Evolutionary conservation across 305 asterid genomes (phyloP).

Genomic region (Galium porrigens): DNA sequence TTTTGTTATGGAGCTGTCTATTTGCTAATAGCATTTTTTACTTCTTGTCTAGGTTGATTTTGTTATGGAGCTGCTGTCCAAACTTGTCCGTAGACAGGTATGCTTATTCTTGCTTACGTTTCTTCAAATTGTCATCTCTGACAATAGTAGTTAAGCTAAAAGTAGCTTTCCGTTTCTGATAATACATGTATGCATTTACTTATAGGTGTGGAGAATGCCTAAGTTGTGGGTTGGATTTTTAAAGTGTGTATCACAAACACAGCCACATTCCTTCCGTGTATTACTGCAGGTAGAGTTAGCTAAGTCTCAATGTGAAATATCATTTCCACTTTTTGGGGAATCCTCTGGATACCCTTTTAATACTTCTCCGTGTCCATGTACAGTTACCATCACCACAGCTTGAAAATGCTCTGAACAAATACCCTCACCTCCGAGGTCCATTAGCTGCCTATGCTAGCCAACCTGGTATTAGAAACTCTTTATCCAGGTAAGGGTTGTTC

Average conservation of each 20-base stretch:
- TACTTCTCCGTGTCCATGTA: constrained; percentile 19
- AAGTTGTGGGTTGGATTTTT: constrained; percentile 86
- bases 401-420: constrained; percentile 75
- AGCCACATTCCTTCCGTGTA: constrained; percentile 82
- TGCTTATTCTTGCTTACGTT: neutral
- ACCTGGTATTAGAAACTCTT: constrained; percentile 37
- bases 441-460: constrained; percentile 51
- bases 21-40: constrained; percentile 3
- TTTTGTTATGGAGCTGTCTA: too few species aligned
- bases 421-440: constrained; percentile 67
- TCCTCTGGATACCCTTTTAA: neutral
- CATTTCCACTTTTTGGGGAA: neutral
- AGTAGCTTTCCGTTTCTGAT: neutral
- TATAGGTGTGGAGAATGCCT: constrained; percentile 89
- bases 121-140: neutral
- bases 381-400: constrained; percentile 92
- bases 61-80: constrained; percentile 81
- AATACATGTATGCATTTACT: constrained; percentile 13
- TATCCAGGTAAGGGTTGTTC: constrained; percentile 47
- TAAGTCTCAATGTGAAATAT: constrained; percentile 5
- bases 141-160: neutral
- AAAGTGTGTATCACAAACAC: constrained; percentile 89
- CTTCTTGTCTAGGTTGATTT: constrained; percentile 58
- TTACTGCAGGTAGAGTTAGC: constrained; percentile 53
- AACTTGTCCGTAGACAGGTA: constrained; percentile 88